Conservation (phyloP, 495 filamentous ascomycete genomes). For the Aspergillus panamensis region DNA sequence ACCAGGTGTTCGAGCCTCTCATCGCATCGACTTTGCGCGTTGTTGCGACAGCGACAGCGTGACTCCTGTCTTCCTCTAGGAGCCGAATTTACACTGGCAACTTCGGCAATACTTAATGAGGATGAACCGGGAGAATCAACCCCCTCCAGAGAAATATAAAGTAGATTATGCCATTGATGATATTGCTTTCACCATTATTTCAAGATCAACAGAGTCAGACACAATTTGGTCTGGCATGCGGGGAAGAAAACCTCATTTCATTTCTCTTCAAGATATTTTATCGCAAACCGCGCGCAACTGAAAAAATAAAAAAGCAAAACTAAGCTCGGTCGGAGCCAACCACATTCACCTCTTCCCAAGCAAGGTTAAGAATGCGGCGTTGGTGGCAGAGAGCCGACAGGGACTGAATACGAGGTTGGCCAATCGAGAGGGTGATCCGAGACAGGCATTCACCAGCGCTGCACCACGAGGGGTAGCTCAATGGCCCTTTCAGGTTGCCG, state of each 20-base stretch:
- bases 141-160: background rate
- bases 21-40: background rate
- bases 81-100: background rate
- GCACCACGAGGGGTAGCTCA: background rate
- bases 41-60: background rate
- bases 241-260: slow-evolving; percentile 1
- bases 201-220: background rate
- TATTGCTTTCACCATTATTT: background rate
- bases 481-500: no score
- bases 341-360: background rate
- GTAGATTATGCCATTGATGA: background rate
- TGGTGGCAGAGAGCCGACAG: background rate
- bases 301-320: slow-evolving; percentile 5
- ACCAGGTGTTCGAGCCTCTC: background rate
- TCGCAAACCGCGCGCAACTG: slow-evolving; percentile 16
- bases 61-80: background rate
- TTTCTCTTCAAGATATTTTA: background rate
- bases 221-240: background rate
- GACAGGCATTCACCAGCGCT: background rate
- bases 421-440: background rate
- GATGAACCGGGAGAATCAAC: background rate
- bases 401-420: slow-evolving; percentile 10
- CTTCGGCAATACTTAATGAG: background rate
- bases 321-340: slow-evolving; percentile 5
- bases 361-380: background rate